phyloP scores from a whole-genome alignment of 1,284 basidiomycete genomes.

The Trametes hirsuta region DNA sequence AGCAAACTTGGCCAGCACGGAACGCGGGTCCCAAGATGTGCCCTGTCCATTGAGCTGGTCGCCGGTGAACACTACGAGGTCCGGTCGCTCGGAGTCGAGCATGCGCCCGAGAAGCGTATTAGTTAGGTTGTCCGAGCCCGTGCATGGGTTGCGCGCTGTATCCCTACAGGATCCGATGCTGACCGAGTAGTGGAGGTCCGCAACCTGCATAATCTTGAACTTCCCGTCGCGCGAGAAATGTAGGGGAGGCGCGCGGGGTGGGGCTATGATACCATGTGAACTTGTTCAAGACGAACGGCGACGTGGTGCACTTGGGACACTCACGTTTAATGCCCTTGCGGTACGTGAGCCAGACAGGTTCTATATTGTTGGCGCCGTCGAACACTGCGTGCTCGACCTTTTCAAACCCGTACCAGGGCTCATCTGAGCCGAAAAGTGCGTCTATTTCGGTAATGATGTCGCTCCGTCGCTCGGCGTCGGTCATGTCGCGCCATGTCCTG shows the following conservation, averaged over 20 bases:
- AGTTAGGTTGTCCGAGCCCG: constrained; percentile 75
- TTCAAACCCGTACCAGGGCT: constrained; percentile 85
- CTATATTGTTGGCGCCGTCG: constrained; percentile 30
- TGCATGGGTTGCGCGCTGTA: constrained; percentile 56
- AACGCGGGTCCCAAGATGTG: constrained; percentile 86
- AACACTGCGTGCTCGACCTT: constrained; percentile 60
- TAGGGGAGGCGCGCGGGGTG: constrained; percentile 71
- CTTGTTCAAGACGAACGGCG: no score
- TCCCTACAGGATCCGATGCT: constrained; percentile 75
- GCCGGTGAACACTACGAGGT: constrained; percentile 87
- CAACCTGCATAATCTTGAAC: constrained; percentile 90
- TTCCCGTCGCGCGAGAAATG: constrained; percentile 83
- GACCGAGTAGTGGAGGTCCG: constrained; percentile 88
- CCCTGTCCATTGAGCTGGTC: constrained; percentile 89
- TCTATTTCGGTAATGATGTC: constrained; percentile 87
- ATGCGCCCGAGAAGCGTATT: constrained; percentile 66
- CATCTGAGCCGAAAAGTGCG: constrained; percentile 78
- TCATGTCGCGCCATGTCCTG: constrained; percentile 63
- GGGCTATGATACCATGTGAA: constrained; percentile 42
- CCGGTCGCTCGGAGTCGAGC: constrained; percentile 86
- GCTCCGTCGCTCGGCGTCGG: constrained; percentile 53
- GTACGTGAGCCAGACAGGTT: constrained; percentile 62
- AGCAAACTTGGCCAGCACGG: constrained; percentile 88
- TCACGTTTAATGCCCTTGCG: constrained; percentile 69
- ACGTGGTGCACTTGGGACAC: constrained; percentile 26